Evolutionary conservation across 2,329 filamentous ascomycete genomes (phyloP).

Genomic region (Pseudohalonectria lignicola): DNA sequence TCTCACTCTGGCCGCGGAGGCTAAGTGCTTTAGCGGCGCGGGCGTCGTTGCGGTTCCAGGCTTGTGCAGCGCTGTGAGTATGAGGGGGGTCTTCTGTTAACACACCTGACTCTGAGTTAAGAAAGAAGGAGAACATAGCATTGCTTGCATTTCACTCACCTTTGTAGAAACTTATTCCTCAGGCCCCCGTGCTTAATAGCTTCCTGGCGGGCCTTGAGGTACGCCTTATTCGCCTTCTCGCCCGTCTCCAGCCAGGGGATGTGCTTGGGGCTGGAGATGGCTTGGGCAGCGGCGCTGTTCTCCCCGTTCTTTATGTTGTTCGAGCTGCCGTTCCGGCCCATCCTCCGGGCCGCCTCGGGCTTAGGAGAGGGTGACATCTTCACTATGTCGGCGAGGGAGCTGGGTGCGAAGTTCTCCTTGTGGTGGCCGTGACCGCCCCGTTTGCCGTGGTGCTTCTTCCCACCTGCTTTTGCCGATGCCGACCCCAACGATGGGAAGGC

Average conservation of each 20-base stretch:
- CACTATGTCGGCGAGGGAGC: constrained; percentile 84
- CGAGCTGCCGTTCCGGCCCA: constrained; percentile 55
- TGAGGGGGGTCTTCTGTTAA: background rate
- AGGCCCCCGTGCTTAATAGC: constrained; percentile 95
- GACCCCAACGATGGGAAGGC: constrained; percentile 87
- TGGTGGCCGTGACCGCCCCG: constrained; percentile 70
- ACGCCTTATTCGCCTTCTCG: constrained; percentile 80
- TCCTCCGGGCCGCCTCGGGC: constrained; percentile 43
- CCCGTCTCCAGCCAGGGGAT: constrained; percentile 97
- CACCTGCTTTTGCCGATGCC: constrained; percentile 53
- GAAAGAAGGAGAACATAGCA: too few species aligned
- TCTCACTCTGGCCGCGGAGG: constrained; percentile 89
- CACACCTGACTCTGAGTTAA: too few species aligned
- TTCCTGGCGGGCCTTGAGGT: constrained; percentile 88
- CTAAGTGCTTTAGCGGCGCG: constrained; percentile 91
- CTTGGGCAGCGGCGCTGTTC: constrained; percentile 69
- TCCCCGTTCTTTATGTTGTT: constrained; percentile 57
- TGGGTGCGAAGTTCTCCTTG: constrained; percentile 58
- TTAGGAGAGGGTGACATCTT: constrained; percentile 88
- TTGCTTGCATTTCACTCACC: constrained; percentile 34
- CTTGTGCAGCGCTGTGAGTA: constrained; percentile 69
- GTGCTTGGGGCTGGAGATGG: constrained; percentile 79
- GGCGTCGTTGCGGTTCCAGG: constrained; percentile 97
- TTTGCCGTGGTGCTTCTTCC: constrained; percentile 90
- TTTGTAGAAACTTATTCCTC: constrained; percentile 94